Conservation (phyloP, 495 filamentous ascomycete genomes). For the Neurospora hispaniola region DNA sequence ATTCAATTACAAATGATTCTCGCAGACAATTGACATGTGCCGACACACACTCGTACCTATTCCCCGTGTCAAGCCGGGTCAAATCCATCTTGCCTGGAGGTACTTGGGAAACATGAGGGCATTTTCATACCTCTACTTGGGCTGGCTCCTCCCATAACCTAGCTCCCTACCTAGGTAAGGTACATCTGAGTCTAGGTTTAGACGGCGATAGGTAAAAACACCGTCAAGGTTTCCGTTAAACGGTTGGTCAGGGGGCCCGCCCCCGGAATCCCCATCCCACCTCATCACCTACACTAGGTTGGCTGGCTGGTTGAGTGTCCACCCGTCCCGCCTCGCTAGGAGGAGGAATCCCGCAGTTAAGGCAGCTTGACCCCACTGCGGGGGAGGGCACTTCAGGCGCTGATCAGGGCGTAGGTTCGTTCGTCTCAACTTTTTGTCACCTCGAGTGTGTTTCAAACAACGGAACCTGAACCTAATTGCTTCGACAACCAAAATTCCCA, state of each 20-base stretch:
- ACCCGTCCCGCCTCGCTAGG: neutral
- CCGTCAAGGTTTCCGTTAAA: neutral
- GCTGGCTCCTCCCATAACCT: neutral
- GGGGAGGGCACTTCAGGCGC: neutral
- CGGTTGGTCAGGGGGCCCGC: neutral
- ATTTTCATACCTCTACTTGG: neutral
- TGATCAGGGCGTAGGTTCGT: neutral
- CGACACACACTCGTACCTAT: neutral
- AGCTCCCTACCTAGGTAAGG: no score
- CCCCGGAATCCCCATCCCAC: neutral
- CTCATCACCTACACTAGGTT: neutral
- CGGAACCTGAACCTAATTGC: neutral
- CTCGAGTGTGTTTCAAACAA: neutral
- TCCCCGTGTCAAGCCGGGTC: neutral
- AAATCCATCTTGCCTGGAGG: neutral
- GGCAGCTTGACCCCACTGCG: neutral
- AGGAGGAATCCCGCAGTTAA: neutral
- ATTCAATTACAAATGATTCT: no score
- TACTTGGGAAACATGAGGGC: neutral
- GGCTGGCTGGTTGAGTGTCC: neutral
- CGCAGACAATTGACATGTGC: neutral
- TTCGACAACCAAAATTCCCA: neutral
- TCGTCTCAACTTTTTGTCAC: neutral
- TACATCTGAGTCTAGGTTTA: neutral
- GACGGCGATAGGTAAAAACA: neutral